phyloP scores from a whole-genome alignment of 345 rosid species.

The Gossypium thurberi region DNA sequence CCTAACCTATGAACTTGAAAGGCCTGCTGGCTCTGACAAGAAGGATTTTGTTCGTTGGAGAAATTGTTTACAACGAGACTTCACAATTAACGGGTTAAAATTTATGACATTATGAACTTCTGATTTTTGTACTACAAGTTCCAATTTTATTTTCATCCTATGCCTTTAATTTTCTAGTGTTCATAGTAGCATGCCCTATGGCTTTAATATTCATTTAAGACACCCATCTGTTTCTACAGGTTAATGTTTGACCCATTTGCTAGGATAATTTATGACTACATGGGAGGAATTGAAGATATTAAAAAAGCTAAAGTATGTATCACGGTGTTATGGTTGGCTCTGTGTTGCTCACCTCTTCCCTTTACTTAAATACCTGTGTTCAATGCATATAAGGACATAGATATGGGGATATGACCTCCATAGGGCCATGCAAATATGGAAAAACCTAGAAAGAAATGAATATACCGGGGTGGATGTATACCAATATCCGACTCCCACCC shows the following conservation, averaged over 20 bases:
- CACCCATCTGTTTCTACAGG: conserved; percentile 32
- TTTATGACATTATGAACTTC: conserved; percentile 12
- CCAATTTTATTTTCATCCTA: conserved; percentile 24
- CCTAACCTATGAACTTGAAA: conserved; percentile 23
- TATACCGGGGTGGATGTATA: not conserved
- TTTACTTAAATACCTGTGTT: not conserved
- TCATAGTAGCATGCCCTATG: not conserved
- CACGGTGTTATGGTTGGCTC: conserved; percentile 3
- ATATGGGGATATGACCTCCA: not conserved
- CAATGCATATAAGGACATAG: not conserved
- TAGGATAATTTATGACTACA: conserved; percentile 71
- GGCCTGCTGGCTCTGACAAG: conserved; percentile 40
- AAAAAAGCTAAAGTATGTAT: conserved; percentile 88
- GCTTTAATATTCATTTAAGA: not conserved
- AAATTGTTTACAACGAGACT: conserved; percentile 78
- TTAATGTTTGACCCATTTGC: conserved; percentile 92
- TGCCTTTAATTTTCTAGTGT: conserved; percentile 19
- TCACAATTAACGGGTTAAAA: conserved; percentile 83
- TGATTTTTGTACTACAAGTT: conserved; percentile 9
- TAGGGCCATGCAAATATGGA: not conserved
- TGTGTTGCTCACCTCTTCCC: not conserved
- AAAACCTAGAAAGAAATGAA: not conserved
- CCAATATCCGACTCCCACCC: not conserved
- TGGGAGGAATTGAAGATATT: conserved; percentile 87
- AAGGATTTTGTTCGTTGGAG: conserved; percentile 69